Evolutionary conservation across 768 basidiomycete species (phyloP), one percentile per base, ranked within the genome.

Genomic region (Thelephora aurantiotincta): DNA sequence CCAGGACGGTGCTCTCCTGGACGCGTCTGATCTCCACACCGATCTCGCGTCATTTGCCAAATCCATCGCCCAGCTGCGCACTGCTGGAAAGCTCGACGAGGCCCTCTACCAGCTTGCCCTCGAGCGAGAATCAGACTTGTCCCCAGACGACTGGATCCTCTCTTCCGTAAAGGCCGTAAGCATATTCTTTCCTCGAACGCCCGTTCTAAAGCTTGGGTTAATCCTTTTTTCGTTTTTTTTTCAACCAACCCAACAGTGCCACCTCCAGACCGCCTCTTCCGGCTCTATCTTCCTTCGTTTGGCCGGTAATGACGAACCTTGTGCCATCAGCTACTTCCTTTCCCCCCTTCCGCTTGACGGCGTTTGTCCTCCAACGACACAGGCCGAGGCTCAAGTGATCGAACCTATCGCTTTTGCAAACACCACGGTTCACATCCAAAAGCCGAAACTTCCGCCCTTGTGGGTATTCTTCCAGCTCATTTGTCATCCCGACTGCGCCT

Each of bases 51-150:
- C 66, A 11, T 73, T 78, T 54, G 56, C 69, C 37, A 62, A 67
- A 43, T 11, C 14, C 38, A 41, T 41, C 22, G 53, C 56, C 14
- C 57, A 73, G 26, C 60, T 68, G 49, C 50, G 57, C 52, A 46
- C 52, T 48, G 45, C 56, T 26, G 65, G 62, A 42, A 57, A 67
- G 18, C 51, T 61, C 13, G 64, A 68, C 46, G 62, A 65, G 7
- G 70, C 74, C 13, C 62, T 81, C 48, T 88, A 88, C 61, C 85
- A 89, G 64, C 63, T 89, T 42, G 82, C 87, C 41, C 65, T 90
- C 52, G 64, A 67, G 51, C 68, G 57, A 48, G 67, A 74, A 44
- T 72, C 65, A 35, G 65, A 65, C 19, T 59, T 58, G 18, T 69
- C 70, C 48, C 54, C 54, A 35, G 52, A 70, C 49, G 68, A 69